Base-by-base conservation (phyloP, 306 rosid species). In the Trichosanthes cucumerina region DNA sequence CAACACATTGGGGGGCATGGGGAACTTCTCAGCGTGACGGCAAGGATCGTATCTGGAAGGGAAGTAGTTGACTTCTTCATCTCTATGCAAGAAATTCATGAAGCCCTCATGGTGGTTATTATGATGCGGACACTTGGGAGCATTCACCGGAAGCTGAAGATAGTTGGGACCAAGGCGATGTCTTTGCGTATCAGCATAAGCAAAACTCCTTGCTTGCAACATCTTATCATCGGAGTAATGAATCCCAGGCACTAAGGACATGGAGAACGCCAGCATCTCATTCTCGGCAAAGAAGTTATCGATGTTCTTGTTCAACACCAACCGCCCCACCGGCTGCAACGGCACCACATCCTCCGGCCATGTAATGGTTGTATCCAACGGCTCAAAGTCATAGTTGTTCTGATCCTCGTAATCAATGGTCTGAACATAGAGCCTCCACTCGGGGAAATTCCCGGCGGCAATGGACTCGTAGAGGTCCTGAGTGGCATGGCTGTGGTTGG, bases 331-430 rank as follows among this genome's bases (percentile, higher is more conserved):
- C 7, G 96, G 98, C 89, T 90, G 97, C 79, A 94, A 81, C 76
- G 98, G 98, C 73, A 90, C 58, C 78, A 94, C 88, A 80, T 94
- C 98, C 89, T 94, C 98, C 0, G 96, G 97, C 98, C 98, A 94
- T 16, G 87, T 86, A 84, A 90, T 94, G 7, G 97, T 90, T 4
- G 88, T 92, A 77, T 94, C 98, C 53, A 94, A 86, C 7, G 98
- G 98, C 75, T 94, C 98, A 78, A 94, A 94, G 74, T 94, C 98
- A 78, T 85, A 94, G 50, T 78, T 86, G 83, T 90, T 93, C 79
- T 94, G 97, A 16, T 94, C 90, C 19, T 82, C 96, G 2, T 96
- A 97, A 71, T 94, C 96, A 6, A 94, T 90, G 2, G 91, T 94
- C 83, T 94, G 98, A 76, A 94, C 33, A 73, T 46, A 94, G 49